Base-by-base conservation (phyloP, 768 basidiomycete species). In the Pulveroboletus frians region DNA sequence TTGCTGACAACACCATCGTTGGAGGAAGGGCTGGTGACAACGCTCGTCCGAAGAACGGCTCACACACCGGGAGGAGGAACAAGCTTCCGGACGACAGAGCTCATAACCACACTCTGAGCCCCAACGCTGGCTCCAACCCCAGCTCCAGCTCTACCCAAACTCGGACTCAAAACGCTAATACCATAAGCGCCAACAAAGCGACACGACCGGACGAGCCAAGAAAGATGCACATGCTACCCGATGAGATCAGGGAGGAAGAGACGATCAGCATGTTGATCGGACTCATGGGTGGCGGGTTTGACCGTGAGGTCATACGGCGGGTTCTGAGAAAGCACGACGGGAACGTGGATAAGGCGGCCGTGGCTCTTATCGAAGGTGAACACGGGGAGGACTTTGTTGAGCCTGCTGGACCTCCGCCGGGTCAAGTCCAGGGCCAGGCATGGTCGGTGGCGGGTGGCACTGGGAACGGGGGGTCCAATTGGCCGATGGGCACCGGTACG, bases 271-370 rank as follows among this genome's bases (percentile, higher is more conserved):
- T 64, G 40, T 49, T 77, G 42, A 65, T 56, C 10, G 49, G 62
- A 2, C 57, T 77, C 54, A 73, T 76, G 72, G 73, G 66, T 17
- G 66, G 63, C n/a, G 61, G 51, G 6, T 57, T 70, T 39, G 75
- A 78, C 47, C 64, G 64, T 9, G 74, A 76, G 29, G 69, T 77
- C 17, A 79, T 75, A 7, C 76, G 76, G 26, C 71, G 75, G n/a
- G 73, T 85, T 18, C 70, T 85, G 47, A 71, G 78, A 46, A 83
- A 83, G 62, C 74, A 79, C 62, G 76, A 76, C 34, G 80, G 83
- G 20, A 72, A 86, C 52, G 67, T 77, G 46, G 71, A 77, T 40
- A 78, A 76, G 60, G 80, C 81, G 11, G 79, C 73, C 0, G 73
- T 73, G 39, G 81, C 80, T 2, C 69, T 82, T 9, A 53, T 83